Evolutionary conservation across 805 yeast species (phyloP), one percentile per base, ranked within the genome.

Genomic region (Cephaloascus fragrans): DNA sequence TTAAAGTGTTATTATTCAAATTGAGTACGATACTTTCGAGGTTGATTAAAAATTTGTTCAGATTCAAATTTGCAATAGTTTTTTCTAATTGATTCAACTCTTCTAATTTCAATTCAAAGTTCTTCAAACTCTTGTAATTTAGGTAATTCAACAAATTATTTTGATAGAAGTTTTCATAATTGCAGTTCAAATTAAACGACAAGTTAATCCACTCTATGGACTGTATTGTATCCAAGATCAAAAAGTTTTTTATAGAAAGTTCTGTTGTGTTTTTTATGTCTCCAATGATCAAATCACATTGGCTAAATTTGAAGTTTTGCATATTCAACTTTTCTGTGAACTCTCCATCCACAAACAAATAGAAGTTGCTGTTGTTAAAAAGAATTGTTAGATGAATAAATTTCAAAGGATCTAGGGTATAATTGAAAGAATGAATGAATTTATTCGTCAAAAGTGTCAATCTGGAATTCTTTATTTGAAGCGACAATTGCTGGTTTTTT

Each of bases 191-290:
- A 37, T 57, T 57, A 44, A 62, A 69, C 0, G 77, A 57, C 3
- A 73, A 44, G 19, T 60, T 51, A 1, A 76, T 57, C 85, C 85
- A 79, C 41, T 73, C 78, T 32, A 56, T 52, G 0, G 69, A 53
- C 26, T 66, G 57, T 2, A 55, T 45, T 3, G 48, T 53, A 34
- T 61, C 61, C 14, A 75, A 45, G 0, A 77, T 43, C 10, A 67
- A 44, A 2, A 75, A 46, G 42, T 64, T 74, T 29, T 57, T 53
- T 1, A 66, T 26, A 8, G 62, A 37, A 15, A 68, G 38, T 36
- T 62, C 66, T 20, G 12, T 17, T 19, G 17, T 31, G n/a, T 46
- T 23, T 4, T 38, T 31, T 15, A 37, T 38, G 20, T 49, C 41
- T n/a, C 34, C 43, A 5, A 39, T 23, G 9, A 37, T 32, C 6